phyloP scores from a whole-genome alignment of 352 stramenopile genomes.

The Globisporangium ultimum region DNA sequence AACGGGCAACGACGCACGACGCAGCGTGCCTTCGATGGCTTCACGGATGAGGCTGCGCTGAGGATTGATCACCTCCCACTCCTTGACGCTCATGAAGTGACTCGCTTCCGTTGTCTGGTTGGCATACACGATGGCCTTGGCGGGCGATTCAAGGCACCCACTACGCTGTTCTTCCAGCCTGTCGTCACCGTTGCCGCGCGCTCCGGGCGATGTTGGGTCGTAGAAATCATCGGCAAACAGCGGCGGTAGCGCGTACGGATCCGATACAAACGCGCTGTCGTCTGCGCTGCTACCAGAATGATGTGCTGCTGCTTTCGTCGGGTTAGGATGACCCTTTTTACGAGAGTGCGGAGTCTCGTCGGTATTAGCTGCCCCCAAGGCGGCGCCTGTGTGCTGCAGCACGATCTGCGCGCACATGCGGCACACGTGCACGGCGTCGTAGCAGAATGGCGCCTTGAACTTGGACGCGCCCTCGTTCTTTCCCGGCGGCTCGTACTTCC shows the following conservation, averaged over 20 bases:
- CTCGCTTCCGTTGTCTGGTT: conserved; percentile 34
- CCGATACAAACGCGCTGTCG: conserved; percentile 35
- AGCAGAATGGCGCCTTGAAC: conserved; percentile 62
- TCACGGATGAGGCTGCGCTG: conserved; percentile 48
- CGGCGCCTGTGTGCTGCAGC: conserved; percentile 29
- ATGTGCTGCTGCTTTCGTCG: neutral
- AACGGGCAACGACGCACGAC: neutral
- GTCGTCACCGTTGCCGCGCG: conserved; percentile 14
- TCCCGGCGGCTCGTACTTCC: conserved; percentile 51
- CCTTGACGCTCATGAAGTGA: conserved; percentile 60
- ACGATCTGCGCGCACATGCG: conserved; percentile 76
- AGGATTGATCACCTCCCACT: conserved; percentile 67
- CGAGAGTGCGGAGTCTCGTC: neutral
- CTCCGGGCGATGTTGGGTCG: conserved; percentile 2
- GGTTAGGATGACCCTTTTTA: neutral
- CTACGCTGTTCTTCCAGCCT: conserved; percentile 15
- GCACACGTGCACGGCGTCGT: conserved; percentile 68
- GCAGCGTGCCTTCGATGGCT: conserved; percentile 38
- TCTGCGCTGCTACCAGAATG: conserved; percentile 3
- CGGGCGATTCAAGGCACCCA: conserved; percentile 25
- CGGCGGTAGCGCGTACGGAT: conserved; percentile 63
- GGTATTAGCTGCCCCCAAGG: neutral
- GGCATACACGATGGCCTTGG: conserved; percentile 64
- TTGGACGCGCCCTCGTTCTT: conserved; percentile 30
- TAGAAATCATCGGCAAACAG: conserved; percentile 56